Percentiles rank a stretch among this genome's conserved stretches.
Evolutionary conservation across 495 filamentous ascomycete genomes (phyloP).

Genomic region (Penicillium verhagenii): DNA sequence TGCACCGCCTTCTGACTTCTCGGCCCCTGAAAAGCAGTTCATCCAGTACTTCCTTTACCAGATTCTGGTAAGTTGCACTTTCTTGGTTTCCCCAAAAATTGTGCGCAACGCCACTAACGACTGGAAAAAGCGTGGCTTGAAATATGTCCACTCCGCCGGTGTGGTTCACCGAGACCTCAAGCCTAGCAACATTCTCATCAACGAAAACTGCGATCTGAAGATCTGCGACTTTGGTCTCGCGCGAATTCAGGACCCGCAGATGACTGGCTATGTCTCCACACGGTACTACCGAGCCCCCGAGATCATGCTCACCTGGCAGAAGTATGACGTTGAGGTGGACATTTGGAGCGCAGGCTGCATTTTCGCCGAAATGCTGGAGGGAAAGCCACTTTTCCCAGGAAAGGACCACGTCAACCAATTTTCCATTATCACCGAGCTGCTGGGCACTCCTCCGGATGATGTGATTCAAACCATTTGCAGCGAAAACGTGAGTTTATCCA

Average conservation of each 20-base stretch:
- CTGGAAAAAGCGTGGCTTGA: constrained; percentile 81
- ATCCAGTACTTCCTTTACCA: constrained; percentile 99
- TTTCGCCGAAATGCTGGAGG: constrained; percentile 98
- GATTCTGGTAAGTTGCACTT: constrained; percentile 72
- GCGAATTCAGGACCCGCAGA: constrained; percentile 98
- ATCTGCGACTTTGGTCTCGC: constrained; percentile 99
- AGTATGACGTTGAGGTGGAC: constrained; percentile 98
- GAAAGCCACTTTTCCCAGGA: constrained; percentile 96
- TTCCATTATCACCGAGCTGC: constrained; percentile 96
- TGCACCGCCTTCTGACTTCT: constrained; percentile 93
- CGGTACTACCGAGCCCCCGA: constrained; percentile 98
- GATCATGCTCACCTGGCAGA: constrained; percentile 99
- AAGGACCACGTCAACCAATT: constrained; percentile 99
- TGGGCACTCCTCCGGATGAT: constrained; percentile 97
- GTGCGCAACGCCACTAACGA: constrained; percentile 57
- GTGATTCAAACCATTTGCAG: constrained; percentile 98
- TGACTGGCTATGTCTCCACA: constrained; percentile 99
- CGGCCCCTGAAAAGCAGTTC: constrained; percentile 98
- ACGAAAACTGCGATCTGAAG: constrained; percentile 98
- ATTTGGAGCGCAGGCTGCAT: constrained; percentile 99
- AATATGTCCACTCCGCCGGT: constrained; percentile 98
- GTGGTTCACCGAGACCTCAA: constrained; percentile 98
- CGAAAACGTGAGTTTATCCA: constrained; percentile 78
- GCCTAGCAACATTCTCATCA: constrained; percentile 97
- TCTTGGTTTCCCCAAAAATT: constrained; percentile 95